Percentiles rank a stretch among this genome's conserved stretches.
These are phyloP conservation scores for Paraglomus brasilianum DNA, from an alignment of 192 early-diverging fungal genomes.

Conservation along the genomic window DNA sequence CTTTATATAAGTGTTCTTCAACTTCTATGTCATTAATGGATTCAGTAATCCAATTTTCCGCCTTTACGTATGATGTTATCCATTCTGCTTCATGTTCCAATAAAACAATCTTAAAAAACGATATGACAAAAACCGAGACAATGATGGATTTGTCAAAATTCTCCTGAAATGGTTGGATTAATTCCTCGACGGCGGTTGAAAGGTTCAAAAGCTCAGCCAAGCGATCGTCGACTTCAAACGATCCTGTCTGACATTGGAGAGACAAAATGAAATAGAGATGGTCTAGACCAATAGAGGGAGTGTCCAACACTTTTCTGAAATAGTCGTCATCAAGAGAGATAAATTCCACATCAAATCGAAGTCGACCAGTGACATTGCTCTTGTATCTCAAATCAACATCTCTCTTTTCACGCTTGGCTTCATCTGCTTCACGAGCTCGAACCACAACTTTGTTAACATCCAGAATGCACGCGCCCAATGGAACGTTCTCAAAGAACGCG, in stretches of 20 bases:
- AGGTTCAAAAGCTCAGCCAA: conserved; percentile 24
- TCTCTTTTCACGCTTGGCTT: background rate
- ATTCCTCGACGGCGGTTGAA: background rate
- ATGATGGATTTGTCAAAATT: background rate
- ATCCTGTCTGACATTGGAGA: conserved; percentile 17
- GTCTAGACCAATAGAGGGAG: background rate
- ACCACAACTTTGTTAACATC: conserved; percentile 55
- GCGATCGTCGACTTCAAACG: conserved; percentile 2
- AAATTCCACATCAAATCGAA: conserved; percentile 59
- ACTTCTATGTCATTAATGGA: conserved; percentile 1
- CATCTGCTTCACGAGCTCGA: conserved; percentile 35
- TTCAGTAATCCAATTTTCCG: conserved; percentile 20
- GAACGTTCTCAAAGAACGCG: conserved; percentile 70
- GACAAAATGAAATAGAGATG: conserved; percentile 15
- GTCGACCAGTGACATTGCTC: conserved; percentile 55
- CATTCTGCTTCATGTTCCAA: conserved; percentile 14
- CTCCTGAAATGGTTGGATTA: background rate
- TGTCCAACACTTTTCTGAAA: background rate
- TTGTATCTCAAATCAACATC: conserved; percentile 34
- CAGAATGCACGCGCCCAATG: conserved; percentile 64
- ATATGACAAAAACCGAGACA: background rate
- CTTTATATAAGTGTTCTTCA: conserved; percentile 20
- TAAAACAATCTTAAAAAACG: conserved; percentile 17
- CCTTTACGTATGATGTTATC: background rate
- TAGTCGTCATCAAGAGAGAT: conserved; percentile 37